These are phyloP conservation scores for Fusarium sp. DNA, from an alignment of 2,329 filamentous ascomycete species.

Conservation along the genomic window DNA sequence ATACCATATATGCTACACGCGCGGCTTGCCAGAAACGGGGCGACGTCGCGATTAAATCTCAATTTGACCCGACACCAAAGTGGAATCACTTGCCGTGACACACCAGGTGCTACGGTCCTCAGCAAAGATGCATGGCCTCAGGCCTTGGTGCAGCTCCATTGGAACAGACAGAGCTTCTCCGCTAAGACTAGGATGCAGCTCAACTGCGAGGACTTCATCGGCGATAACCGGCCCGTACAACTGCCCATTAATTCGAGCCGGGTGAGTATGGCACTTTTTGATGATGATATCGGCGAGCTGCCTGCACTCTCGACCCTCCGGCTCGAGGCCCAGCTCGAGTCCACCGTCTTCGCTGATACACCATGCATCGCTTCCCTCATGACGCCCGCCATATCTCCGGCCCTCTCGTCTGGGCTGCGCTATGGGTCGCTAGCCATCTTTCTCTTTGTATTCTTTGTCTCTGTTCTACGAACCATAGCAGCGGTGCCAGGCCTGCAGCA, in stretches of 20 bases:
- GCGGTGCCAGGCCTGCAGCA: not conserved
- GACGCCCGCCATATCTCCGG: not conserved
- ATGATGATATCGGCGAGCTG: not conserved
- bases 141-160: not conserved
- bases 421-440: not conserved
- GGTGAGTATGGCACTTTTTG: not conserved
- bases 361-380: not conserved
- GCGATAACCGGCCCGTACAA: accelerated
- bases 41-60: not conserved
- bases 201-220: accelerated
- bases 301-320: not conserved
- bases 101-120: not conserved
- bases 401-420: not conserved
- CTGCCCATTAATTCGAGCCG: not conserved
- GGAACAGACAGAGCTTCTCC: not conserved
- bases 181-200: not conserved
- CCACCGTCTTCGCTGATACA: not conserved
- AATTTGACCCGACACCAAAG: not conserved
- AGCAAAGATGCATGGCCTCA: not conserved
- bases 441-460: not conserved
- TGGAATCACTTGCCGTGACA: not conserved
- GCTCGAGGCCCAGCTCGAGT: not conserved
- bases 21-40: not conserved
- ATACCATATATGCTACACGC: not conserved
- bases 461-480: not conserved